Base-by-base conservation (phyloP, 2,329 filamentous ascomycete species). In the Botrytis paeoniae region DNA sequence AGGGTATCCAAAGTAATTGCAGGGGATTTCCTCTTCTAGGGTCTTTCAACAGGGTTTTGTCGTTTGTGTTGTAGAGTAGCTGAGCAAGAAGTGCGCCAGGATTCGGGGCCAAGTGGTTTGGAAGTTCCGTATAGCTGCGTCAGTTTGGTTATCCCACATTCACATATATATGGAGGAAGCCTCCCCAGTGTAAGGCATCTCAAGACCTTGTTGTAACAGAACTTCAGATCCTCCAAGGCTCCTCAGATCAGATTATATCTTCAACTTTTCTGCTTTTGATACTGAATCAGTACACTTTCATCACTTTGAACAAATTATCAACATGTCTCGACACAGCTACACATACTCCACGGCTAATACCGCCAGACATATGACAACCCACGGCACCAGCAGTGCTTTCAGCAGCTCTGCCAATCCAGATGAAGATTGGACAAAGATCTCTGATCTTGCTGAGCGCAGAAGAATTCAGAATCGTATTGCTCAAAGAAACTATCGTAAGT, bases 351-450 rank as follows among this genome's bases (percentile, higher is more conserved):
- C 79, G 14, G 75, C 79, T 16, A 64, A 77, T 45, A 72, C 78
- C 37, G 74, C 78, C 72, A 89, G 92, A 82, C 91, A 93, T 81
- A 91, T 92, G 79, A 86, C 89, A 59, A 87, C 85, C 76, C 91
- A 94, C 81, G 91, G 91, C 81, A 97, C 93, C 75, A 97, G 94
- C 85, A 97, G 94, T 84, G 95, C 95, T 78, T 97, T 97, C 86
- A 97, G 93, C 84, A 92, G 92, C 79, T 97, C 94, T 76, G 95
- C 95, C 79, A 97, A 97, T 82, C 93, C 95, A 72, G 95, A 98
- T 81, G 95, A 98, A 85, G 95, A 98, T 85, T 98, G 95, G 95
- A 98, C 95, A 81, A 97, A 98, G 89, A 97, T 98, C 82, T 97
- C 95, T 73, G 95, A 98, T 83, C 91, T 98, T 74, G 95, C 95